phyloP scores from a whole-genome alignment of 495 filamentous ascomycete species.

The Neurospora sp. region DNA sequence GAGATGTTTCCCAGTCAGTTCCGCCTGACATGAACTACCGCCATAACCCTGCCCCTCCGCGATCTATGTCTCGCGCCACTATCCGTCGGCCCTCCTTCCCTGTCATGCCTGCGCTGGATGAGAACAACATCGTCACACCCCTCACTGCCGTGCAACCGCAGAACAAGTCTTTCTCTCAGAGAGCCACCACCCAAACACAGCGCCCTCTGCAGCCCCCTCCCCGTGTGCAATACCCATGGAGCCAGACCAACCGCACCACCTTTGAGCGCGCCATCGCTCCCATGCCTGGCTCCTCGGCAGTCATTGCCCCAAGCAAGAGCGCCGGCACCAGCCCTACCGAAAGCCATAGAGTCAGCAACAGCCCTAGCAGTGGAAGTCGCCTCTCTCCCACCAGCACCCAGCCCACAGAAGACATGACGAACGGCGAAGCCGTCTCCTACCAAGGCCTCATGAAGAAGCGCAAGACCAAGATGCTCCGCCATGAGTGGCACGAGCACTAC shows the following conservation, averaged over 20 bases:
- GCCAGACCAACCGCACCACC: constrained; percentile 26
- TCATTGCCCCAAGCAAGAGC: constrained; percentile 4
- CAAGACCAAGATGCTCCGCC: constrained; percentile 75
- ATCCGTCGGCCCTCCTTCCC: constrained; percentile 47
- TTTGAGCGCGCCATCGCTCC: constrained; percentile 30
- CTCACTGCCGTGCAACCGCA: constrained; percentile 11
- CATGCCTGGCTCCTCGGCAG: constrained; percentile 14
- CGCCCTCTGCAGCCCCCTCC: constrained; percentile 35
- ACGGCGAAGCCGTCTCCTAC: constrained; percentile 46
- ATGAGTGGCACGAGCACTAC: constrained; percentile 89
- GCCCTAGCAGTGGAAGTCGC: constrained; percentile 45
- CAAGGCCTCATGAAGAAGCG: constrained; percentile 92
- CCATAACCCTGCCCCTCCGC: constrained; percentile 25
- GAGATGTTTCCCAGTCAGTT: constrained; percentile 75
- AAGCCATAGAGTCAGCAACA: constrained; percentile 5
- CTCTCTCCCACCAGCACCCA: constrained; percentile 17
- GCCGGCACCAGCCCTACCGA: constrained; percentile 31
- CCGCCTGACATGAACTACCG: constrained; percentile 84
- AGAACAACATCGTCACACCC: constrained; percentile 30
- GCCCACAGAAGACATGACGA: constrained; percentile 26
- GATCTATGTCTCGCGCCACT: constrained; percentile 47
- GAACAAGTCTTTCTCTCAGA: constrained; percentile 26
- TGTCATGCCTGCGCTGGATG: constrained; percentile 47
- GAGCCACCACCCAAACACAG: constrained; percentile 17
- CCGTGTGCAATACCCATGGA: constrained; percentile 40